Base-by-base conservation (phyloP, 129 eudicot genomes). In the Scalesia atractyloides region DNA sequence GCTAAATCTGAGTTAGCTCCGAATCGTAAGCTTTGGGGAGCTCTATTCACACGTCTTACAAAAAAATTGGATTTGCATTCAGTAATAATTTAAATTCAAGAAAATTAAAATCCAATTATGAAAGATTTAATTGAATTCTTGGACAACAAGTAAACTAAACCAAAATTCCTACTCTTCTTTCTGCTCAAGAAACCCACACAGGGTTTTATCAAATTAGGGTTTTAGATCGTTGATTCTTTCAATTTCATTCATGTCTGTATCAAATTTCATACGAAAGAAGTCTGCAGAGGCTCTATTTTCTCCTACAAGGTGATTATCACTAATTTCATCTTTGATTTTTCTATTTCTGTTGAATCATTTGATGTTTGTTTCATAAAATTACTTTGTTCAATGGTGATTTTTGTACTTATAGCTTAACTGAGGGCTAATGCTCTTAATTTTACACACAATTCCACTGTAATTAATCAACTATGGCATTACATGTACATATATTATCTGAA, bases 171-270 rank as follows among this genome's bases (percentile, higher is more conserved):
- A 3, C 15, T 49, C 30, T 6, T 18, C 30, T 17, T 7, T 54
- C 30, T 9, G 9, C 17, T 17, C n/a, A 39, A 39, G 15, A 39
- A 16, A 37, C 50, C 8, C 18, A 59, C 17, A 59, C 5, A 69
- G 74, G 46, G 64, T 30, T 69, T 52, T 50, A 30, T 17, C 15
- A 52, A 34, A 14, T 52, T 12, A 41, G 49, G 63, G 63, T 69
- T 52, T 69, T 50, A 26, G 43, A 14, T 49, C 19, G 8, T 18
- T 41, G 34, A 52, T 39, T 24, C 39, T 48, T 43, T 24, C 33
- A 24, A 33, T 56, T 50, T 18, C 41, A 51, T 52, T 14, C 69
- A 66, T 75, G 80, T 24, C 73, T 75, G 59, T 24, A 17, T 43
- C 15, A 24, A 74, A 36, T 36, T 49, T 49, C 60, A 14, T 33